Conservation (phyloP, 805 yeast genomes). For the Saccharomycopsis oosterbeekiorum region DNA sequence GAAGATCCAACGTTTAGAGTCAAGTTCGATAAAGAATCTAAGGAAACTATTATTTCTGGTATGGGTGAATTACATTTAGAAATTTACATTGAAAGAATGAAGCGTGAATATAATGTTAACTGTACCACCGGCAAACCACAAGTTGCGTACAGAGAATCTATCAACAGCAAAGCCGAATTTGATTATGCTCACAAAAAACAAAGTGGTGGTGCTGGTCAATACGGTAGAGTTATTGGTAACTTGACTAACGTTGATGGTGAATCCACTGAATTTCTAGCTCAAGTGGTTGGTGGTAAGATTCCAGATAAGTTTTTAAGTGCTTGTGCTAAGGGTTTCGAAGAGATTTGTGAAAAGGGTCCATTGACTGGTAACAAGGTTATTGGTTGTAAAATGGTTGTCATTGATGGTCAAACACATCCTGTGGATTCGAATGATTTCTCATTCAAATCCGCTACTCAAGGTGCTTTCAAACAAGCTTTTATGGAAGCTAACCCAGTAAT, state of each 20-base stretch:
- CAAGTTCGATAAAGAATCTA: conserved; percentile 78
- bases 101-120: conserved; percentile 92
- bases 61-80: conserved; percentile 98
- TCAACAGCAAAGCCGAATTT: conserved; percentile 59
- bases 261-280: conserved; percentile 70
- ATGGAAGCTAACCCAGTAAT: conserved; percentile 75
- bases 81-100: conserved; percentile 96
- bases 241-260: conserved; percentile 50
- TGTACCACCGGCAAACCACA: conserved; percentile 96
- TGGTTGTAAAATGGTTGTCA: conserved; percentile 85
- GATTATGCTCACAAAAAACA: conserved; percentile 97
- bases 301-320: conserved; percentile 91
- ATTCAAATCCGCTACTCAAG: conserved; percentile 83
- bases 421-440: conserved; percentile 96
- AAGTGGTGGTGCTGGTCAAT: conserved; percentile 99
- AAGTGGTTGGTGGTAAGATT: conserved; percentile 93
- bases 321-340: conserved; percentile 92
- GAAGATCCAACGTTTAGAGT: conserved; percentile 99
- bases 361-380: conserved; percentile 88
- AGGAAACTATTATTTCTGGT: conserved; percentile 91
- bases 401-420: conserved; percentile 95
- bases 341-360: conserved; percentile 92
- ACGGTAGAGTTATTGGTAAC: conserved; percentile 88
- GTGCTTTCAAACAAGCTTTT: conserved; percentile 90
- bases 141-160: conserved; percentile 95